Evolutionary conservation across 73 alveolate species (phyloP).

Genomic region (Paramecium sonneborni): DNA sequence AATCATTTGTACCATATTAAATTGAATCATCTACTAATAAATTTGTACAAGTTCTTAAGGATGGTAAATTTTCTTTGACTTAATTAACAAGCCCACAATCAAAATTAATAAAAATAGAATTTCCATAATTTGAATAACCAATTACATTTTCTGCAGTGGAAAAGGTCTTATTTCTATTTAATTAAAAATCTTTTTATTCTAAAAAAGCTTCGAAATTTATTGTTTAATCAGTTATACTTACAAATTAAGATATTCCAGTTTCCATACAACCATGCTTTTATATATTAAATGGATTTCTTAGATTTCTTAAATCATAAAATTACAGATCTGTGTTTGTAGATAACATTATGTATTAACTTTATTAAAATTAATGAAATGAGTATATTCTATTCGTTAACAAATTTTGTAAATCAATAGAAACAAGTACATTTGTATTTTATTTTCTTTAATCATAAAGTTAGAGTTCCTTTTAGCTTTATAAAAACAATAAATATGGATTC

Average conservation of each 20-base stretch:
- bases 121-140: not conserved
- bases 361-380: not conserved
- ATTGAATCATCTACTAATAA: not conserved
- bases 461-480: not conserved
- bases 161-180: not conserved
- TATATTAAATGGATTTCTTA: not conserved
- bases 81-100: not conserved
- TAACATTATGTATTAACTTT: not conserved
- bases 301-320: not conserved
- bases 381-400: not conserved
- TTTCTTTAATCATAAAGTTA: not conserved
- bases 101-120: not conserved
- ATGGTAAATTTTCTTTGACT: not conserved
- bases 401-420: not conserved
- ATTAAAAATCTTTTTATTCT: not conserved
- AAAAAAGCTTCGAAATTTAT: not conserved
- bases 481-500: not conserved
- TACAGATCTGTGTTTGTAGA: not conserved
- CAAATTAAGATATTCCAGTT: not conserved
- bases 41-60: not conserved
- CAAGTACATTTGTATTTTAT: not conserved
- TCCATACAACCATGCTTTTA: not conserved
- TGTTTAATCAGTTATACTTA: not conserved
- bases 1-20: not conserved
- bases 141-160: not conserved